These are phyloP conservation scores for Solanum pennellii DNA, from an alignment of 257 asterid genomes.

Conservation along the genomic window DNA sequence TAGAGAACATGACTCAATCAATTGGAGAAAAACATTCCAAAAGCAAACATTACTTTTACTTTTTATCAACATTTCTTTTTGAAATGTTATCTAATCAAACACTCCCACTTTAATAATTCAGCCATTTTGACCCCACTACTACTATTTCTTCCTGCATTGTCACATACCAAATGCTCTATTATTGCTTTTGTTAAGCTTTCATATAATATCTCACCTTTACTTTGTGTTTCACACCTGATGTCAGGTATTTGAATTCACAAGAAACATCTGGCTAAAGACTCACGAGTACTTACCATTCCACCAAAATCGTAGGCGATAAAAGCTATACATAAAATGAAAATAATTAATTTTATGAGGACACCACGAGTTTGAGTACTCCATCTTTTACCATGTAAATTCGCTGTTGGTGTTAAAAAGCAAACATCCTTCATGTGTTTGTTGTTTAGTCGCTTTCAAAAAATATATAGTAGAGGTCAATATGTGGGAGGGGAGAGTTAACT, in stretches of 20 bases:
- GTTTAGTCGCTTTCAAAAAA: too few species aligned
- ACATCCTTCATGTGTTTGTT: neutral
- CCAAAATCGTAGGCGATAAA: neutral
- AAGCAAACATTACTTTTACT: neutral
- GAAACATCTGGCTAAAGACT: neutral
- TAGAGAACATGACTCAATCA: neutral
- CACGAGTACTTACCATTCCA: neutral
- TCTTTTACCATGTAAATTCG: too few species aligned
- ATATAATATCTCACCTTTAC: too few species aligned
- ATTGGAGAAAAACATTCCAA: neutral
- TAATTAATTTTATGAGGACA: too few species aligned
- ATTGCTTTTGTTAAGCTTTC: neutral
- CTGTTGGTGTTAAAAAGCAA: neutral
- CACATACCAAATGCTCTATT: neutral
- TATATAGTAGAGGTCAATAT: too few species aligned
- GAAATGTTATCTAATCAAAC: neutral
- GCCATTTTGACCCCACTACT: neutral
- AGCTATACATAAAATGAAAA: neutral
- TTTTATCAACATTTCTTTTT: neutral
- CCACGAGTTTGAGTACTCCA: too few species aligned
- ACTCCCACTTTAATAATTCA: neutral
- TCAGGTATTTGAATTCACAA: too few species aligned
- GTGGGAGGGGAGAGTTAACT: too few species aligned
- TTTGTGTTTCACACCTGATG: too few species aligned
- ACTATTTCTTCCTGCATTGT: neutral